Evolutionary conservation across 2,329 filamentous ascomycete species (phyloP).

Genomic region (Geosmithia putterillii): DNA sequence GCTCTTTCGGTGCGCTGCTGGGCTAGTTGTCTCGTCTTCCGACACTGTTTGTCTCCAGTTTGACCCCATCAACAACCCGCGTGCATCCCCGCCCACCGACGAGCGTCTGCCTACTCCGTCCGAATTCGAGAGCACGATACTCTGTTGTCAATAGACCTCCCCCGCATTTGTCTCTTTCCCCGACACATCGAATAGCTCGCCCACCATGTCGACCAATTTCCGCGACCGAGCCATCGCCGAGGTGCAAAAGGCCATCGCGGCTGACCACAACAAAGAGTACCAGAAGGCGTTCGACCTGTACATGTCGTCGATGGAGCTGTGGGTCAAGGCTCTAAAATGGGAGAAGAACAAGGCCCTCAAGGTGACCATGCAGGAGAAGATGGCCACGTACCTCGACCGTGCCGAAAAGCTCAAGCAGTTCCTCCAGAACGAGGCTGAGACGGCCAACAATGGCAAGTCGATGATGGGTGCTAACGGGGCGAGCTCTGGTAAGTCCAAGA

Average conservation of each 20-base stretch:
- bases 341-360: conserved; percentile 97
- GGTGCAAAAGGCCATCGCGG: conserved; percentile 95
- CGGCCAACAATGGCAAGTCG: conserved; percentile 60
- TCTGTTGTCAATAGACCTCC: not conserved
- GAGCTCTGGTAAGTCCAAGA: conserved; percentile 46
- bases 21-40: not conserved
- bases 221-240: conserved; percentile 91
- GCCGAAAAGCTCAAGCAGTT: conserved; percentile 96
- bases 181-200: not conserved
- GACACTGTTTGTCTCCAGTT: not conserved
- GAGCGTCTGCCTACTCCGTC: not conserved
- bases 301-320: conserved; percentile 90
- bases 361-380: conserved; percentile 93
- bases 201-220: conserved; percentile 88
- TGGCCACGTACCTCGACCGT: conserved; percentile 94
- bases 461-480: conserved; percentile 56
- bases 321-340: conserved; percentile 99
- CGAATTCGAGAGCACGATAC: not conserved
- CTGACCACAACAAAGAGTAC: conserved; percentile 91
- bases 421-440: conserved; percentile 62
- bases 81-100: not conserved
- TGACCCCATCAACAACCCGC: not conserved
- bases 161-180: not conserved
- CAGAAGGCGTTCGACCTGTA: conserved; percentile 94
- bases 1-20: not conserved